Percentiles rank a stretch among this genome's conserved stretches.
Conservation (phyloP, 2,329 filamentous ascomycete genomes). For the Ceratocystis alfenasii region DNA sequence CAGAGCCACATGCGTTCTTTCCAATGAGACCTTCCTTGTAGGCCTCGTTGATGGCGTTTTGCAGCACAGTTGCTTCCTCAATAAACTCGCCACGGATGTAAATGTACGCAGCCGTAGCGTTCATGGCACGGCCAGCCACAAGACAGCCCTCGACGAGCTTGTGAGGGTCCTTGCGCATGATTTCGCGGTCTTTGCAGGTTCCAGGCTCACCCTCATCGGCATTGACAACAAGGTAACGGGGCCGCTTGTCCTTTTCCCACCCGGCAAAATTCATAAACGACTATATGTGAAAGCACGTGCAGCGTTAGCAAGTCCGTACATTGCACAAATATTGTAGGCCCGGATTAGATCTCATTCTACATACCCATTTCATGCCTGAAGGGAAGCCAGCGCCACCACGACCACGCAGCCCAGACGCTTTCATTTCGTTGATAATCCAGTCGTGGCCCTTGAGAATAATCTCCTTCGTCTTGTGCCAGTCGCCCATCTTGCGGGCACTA, state of each 20-base stretch:
- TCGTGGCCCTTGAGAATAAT: constrained; percentile 91
- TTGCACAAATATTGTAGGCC: neutral
- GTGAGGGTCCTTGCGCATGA: constrained; percentile 99
- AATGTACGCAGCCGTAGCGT: constrained; percentile 95
- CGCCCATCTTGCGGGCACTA: constrained; percentile 92
- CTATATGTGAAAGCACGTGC: constrained; percentile 34
- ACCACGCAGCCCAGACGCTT: constrained; percentile 87
- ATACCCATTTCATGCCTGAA: constrained; percentile 96
- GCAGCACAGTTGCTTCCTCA: constrained; percentile 83
- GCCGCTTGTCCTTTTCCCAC: constrained; percentile 96
- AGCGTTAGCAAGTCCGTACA: constrained; percentile 1
- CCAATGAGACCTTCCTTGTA: constrained; percentile 90
- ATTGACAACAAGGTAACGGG: constrained; percentile 93
- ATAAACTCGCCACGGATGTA: constrained; percentile 99
- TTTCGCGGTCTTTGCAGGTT: constrained; percentile 98
- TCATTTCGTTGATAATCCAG: constrained; percentile 97
- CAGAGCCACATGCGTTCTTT: constrained; percentile 93
- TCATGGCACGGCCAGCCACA: constrained; percentile 94
- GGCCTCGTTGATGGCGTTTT: constrained; percentile 93
- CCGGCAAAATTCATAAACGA: constrained; percentile 99
- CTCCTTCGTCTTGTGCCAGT: constrained; percentile 99
- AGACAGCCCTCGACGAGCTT: constrained; percentile 97
- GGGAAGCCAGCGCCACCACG: constrained; percentile 97
- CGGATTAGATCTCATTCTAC: constrained; percentile 28
- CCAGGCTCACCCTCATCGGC: constrained; percentile 97